Evolutionary conservation across 495 filamentous ascomycete genomes (phyloP).

Genomic region (Evansstolkia leycettana): DNA sequence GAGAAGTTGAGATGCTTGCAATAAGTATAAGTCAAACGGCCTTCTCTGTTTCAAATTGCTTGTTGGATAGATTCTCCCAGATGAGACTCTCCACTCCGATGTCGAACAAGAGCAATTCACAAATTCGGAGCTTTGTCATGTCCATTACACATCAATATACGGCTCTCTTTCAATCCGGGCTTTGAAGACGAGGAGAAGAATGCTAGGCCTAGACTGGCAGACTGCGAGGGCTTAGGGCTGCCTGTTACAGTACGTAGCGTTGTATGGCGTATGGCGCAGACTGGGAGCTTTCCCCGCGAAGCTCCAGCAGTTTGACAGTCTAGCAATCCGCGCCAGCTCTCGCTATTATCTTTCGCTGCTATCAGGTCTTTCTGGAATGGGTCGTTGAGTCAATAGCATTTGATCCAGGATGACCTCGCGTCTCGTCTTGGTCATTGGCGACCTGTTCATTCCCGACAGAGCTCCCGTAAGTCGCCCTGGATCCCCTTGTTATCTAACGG

Average conservation of each 20-base stretch:
- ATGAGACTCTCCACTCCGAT: too few species aligned
- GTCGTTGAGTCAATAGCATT: slow-evolving; percentile 14
- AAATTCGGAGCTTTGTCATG: too few species aligned
- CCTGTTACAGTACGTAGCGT: neutral
- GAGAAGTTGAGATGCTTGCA: too few species aligned
- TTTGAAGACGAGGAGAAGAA: too few species aligned
- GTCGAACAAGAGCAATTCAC: too few species aligned
- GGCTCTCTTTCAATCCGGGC: too few species aligned
- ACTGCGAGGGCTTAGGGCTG: slow-evolving; percentile 20
- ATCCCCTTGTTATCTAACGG: neutral
- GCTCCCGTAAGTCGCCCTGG: slow-evolving; percentile 50
- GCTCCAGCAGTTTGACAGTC: slow-evolving; percentile 13
- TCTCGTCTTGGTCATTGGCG: slow-evolving; percentile 83
- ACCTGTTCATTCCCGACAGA: slow-evolving; percentile 95
- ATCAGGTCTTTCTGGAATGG: slow-evolving; percentile 14
- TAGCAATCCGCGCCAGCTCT: slow-evolving; percentile 2
- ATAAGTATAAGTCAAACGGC: too few species aligned
- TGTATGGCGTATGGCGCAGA: neutral
- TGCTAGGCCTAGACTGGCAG: neutral
- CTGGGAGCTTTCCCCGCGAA: slow-evolving; percentile 25
- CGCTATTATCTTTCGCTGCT: neutral
- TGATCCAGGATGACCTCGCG: slow-evolving; percentile 56
- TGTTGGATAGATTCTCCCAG: too few species aligned
- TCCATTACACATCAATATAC: too few species aligned
- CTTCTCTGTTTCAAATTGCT: too few species aligned